These are phyloP conservation scores for Nematocida ausubeli DNA, from an alignment of 371 early-diverging fungal genomes.

Conservation along the genomic window DNA sequence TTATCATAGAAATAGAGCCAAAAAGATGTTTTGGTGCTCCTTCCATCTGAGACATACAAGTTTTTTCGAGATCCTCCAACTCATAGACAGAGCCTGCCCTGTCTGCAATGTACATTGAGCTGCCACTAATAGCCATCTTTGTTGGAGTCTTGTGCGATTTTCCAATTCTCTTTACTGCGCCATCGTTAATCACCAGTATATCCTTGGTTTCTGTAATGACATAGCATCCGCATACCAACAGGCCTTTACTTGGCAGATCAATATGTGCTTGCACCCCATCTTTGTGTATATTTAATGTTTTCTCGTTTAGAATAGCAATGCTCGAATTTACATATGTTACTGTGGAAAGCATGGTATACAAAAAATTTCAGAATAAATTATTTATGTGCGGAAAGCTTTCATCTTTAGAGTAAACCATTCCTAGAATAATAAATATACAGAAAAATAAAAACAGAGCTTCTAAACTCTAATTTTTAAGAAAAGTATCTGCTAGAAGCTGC, in stretches of 20 bases:
- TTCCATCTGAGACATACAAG: background rate
- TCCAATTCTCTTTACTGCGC: background rate
- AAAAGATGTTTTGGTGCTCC: background rate
- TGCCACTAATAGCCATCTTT: background rate
- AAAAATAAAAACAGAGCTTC: background rate
- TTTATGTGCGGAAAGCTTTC: background rate
- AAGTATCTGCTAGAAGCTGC: no score
- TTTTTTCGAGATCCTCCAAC: background rate
- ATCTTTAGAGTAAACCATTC: no score
- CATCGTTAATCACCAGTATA: background rate
- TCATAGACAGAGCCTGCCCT: slow-evolving; percentile 31
- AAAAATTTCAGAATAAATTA: slow-evolving; percentile 11
- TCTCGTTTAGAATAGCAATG: background rate
- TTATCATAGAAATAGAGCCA: slow-evolving; percentile 50
- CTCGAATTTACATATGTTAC: background rate
- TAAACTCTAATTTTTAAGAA: no score
- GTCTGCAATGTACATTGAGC: slow-evolving; percentile 29
- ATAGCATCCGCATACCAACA: slow-evolving; percentile 4
- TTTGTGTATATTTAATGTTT: background rate
- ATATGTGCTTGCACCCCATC: background rate
- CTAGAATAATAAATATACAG: no score
- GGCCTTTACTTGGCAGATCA: background rate
- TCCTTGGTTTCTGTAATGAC: slow-evolving; percentile 27
- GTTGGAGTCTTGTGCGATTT: background rate
- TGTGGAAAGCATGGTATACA: slow-evolving; percentile 22